These are phyloP conservation scores for Citrus mangshanensis DNA, from an alignment of 345 rosid genomes.

Conservation along the genomic window DNA sequence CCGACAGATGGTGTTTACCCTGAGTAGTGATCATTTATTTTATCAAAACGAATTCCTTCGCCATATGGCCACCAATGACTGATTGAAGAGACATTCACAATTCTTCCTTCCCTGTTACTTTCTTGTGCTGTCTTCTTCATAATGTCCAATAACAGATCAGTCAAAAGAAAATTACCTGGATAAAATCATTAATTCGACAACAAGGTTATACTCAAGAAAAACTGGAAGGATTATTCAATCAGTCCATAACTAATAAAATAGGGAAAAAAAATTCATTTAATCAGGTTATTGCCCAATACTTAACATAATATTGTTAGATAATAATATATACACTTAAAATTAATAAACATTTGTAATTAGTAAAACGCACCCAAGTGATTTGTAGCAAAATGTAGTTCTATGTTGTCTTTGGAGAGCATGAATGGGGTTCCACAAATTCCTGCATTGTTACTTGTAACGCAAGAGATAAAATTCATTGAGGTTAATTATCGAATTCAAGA, in stretches of 20 bases:
- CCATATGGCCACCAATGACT: conserved; percentile 33
- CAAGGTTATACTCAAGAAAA: background rate
- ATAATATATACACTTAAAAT: background rate
- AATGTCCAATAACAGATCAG: conserved; percentile 59
- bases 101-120: conserved; percentile 68
- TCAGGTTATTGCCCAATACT: background rate
- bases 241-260: background rate
- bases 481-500: background rate
- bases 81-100: conserved; percentile 60
- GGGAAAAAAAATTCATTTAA: background rate
- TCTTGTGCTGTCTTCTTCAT: conserved; percentile 66
- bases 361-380: conserved; percentile 23
- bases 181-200: background rate
- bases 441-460: conserved; percentile 30
- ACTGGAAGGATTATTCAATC: background rate
- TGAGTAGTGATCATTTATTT: conserved; percentile 50
- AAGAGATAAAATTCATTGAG: background rate
- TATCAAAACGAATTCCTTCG: conserved; percentile 56
- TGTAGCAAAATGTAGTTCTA: conserved; percentile 35
- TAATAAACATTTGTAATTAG: background rate
- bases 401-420: conserved; percentile 30
- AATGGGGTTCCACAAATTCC: conserved; percentile 30
- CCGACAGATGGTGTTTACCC: conserved; percentile 34
- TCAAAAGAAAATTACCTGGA: conserved; percentile 76
- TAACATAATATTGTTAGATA: background rate